A percentile compares a stretch with the other conserved stretches of the same genome.
Conservation (phyloP, 2,329 filamentous ascomycete genomes). For the Hymenoscyphus occultus region DNA sequence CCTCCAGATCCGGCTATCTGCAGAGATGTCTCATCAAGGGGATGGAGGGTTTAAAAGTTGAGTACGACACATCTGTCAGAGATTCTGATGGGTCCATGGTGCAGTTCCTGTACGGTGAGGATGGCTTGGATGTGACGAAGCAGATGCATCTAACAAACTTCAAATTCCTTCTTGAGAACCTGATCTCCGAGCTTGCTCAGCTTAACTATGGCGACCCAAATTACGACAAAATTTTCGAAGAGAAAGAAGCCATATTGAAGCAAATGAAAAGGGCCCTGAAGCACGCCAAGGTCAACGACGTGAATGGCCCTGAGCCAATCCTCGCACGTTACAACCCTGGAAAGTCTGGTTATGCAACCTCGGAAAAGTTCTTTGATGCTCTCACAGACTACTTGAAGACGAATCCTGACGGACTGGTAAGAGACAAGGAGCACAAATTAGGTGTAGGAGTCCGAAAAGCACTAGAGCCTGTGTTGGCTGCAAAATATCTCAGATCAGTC, state of each 20-base stretch:
- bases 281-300: conserved; percentile 56
- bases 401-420: conserved; percentile 64
- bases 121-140: conserved; percentile 91
- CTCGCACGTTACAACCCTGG: conserved; percentile 71
- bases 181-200: conserved; percentile 73
- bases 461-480: conserved; percentile 72
- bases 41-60: conserved; percentile 89
- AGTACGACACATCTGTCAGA: conserved; percentile 91
- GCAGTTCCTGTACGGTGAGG: conserved; percentile 95
- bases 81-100: conserved; percentile 91
- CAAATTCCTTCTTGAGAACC: conserved; percentile 83
- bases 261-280: conserved; percentile 79
- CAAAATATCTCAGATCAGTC: conserved; percentile 89
- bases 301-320: conserved; percentile 65
- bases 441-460: conserved; percentile 41
- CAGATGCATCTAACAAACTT: conserved; percentile 90
- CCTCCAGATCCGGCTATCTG: conserved; percentile 91
- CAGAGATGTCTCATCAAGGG: conserved; percentile 98
- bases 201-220: conserved; percentile 62
- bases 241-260: conserved; percentile 57
- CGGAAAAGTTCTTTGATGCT: conserved; percentile 75
- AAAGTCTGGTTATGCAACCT: conserved; percentile 79
- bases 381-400: conserved; percentile 75
- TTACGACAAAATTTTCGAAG: conserved; percentile 62
- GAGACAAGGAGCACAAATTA: conserved; percentile 43